Evolutionary conservation across 495 filamentous ascomycete species (phyloP).

Genomic region (Talaromyces proteolyticus): DNA sequence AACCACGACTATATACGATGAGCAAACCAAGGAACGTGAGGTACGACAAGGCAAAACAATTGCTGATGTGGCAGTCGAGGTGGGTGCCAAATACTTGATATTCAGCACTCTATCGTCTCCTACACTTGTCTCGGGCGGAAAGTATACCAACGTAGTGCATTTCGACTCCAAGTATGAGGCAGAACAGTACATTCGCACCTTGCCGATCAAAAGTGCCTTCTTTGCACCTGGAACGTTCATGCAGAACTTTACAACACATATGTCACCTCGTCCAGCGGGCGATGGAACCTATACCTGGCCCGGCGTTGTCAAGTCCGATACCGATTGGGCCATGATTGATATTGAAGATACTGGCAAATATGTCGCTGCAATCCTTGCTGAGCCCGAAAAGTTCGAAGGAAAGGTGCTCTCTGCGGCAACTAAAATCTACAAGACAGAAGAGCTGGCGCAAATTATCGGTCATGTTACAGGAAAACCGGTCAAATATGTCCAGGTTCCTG

Average conservation of each 20-base stretch:
- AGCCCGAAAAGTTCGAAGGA: conserved; percentile 4
- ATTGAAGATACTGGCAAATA: conserved; percentile 7
- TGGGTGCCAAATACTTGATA: conserved; percentile 17
- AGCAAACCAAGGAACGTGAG: conserved; percentile 21
- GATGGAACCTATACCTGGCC: conserved; percentile 2
- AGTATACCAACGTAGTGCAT: conserved; percentile 13
- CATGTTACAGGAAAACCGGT: conserved; percentile 4
- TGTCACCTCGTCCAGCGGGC: not conserved
- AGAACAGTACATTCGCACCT: conserved; percentile 34
- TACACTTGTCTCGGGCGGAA: conserved; percentile 11
- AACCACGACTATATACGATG: conserved; percentile 13
- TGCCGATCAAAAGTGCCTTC: conserved; percentile 27
- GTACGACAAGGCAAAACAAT: conserved; percentile 49
- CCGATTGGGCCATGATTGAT: not conserved
- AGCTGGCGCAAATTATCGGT: conserved; percentile 1
- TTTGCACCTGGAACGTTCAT: conserved; percentile 11
- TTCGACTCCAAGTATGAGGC: conserved; percentile 33
- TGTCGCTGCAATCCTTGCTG: conserved; percentile 1
- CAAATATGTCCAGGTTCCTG: conserved; percentile 4
- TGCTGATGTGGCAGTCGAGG: conserved; percentile 36
- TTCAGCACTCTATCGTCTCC: conserved; percentile 18
- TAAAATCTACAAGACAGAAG: not conserved
- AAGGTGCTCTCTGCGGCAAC: conserved; percentile 5
- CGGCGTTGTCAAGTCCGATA: not conserved
- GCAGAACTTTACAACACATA: conserved; percentile 8